A percentile compares a stretch with the other conserved stretches of the same genome.
These are phyloP conservation scores for Asclepias syriaca DNA, from an alignment of 257 asterid genomes.

Conservation along the genomic window DNA sequence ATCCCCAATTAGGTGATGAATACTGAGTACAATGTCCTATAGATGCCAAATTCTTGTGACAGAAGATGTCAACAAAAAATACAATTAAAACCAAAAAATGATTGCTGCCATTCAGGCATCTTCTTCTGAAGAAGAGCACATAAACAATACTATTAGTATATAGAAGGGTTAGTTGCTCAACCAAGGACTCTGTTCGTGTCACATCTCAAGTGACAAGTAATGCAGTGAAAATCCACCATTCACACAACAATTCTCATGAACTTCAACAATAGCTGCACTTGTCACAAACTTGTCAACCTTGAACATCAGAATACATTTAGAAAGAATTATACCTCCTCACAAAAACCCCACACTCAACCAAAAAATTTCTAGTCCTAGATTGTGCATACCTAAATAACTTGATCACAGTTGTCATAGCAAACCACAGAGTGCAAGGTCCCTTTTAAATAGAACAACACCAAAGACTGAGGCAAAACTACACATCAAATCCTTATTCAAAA, in stretches of 20 bases:
- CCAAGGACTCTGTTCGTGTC: slow-evolving; percentile 25
- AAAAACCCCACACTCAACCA: not conserved
- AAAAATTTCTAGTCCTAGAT: slow-evolving; percentile 11
- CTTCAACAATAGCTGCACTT: slow-evolving; percentile 19
- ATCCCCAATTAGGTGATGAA: slow-evolving; percentile 41
- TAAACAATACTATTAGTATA: slow-evolving; percentile 20
- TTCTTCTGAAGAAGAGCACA: slow-evolving; percentile 37
- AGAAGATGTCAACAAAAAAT: slow-evolving; percentile 38
- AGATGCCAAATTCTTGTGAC: slow-evolving; percentile 43
- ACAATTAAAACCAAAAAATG: slow-evolving; percentile 37
- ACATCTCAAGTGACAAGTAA: slow-evolving; percentile 24
- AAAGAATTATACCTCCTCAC: slow-evolving; percentile 3
- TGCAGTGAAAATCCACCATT: slow-evolving; percentile 29
- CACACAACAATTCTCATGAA: slow-evolving; percentile 22
- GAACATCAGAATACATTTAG: slow-evolving; percentile 16
- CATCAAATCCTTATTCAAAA: slow-evolving; percentile 22
- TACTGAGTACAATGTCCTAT: slow-evolving; percentile 44
- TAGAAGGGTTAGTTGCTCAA: slow-evolving; percentile 22
- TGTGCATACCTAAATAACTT: not conserved
- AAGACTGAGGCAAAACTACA: slow-evolving; percentile 3
- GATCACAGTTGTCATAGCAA: slow-evolving; percentile 20
- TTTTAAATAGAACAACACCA: not conserved
- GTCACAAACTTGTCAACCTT: slow-evolving; percentile 21
- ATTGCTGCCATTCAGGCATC: slow-evolving; percentile 41
- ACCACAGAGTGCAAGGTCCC: slow-evolving; percentile 4